A percentile compares a stretch with the other conserved stretches of the same genome.
These are phyloP conservation scores for Pyrus betulifolia DNA, from an alignment of 306 rosid genomes.

Conservation along the genomic window DNA sequence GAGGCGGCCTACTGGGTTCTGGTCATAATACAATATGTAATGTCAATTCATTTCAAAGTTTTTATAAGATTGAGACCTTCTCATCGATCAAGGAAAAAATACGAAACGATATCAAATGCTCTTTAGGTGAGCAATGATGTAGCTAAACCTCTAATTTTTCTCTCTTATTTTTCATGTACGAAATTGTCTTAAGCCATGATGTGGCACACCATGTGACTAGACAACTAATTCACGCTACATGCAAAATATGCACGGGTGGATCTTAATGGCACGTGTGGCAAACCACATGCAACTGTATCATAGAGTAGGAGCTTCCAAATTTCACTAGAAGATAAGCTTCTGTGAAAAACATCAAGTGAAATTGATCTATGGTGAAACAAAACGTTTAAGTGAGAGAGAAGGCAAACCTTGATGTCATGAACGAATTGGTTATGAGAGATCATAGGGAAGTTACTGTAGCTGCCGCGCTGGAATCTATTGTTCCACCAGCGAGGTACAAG, in stretches of 20 bases:
- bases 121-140: background rate
- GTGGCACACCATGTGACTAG: background rate
- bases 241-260: background rate
- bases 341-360: background rate
- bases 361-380: background rate
- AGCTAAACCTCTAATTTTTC: background rate
- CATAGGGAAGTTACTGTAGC: constrained; percentile 92
- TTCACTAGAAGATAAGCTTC: background rate
- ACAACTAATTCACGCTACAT: background rate
- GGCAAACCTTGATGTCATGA: constrained; percentile 57
- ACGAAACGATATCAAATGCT: background rate
- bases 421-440: constrained; percentile 46
- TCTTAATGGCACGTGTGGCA: background rate
- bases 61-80: background rate
- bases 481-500: constrained; percentile 91
- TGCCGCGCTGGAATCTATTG: constrained; percentile 87
- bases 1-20: constrained; percentile 79
- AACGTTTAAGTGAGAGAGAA: background rate
- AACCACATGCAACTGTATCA: background rate
- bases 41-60: background rate
- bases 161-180: background rate
- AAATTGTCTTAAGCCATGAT: background rate
- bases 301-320: background rate
- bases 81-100: background rate
- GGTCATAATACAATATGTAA: constrained; percentile 6